Percentiles rank a stretch among this genome's conserved stretches.
Evolutionary conservation across 2,329 filamentous ascomycete genomes (phyloP).

Genomic region (Fusarium setosum): DNA sequence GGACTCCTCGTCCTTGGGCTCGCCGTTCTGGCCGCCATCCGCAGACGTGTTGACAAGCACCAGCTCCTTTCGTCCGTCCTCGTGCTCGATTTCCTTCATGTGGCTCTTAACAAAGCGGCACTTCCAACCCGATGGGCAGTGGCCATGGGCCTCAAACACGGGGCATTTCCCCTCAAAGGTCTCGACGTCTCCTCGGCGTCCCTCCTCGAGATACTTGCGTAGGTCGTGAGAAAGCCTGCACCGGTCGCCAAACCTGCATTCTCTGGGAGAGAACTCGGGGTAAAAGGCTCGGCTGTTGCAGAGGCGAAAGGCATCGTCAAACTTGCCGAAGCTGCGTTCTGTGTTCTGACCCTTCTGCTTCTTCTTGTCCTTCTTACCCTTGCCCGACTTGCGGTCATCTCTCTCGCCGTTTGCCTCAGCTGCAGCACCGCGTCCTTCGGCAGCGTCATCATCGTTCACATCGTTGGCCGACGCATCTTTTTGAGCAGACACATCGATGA

Average conservation of each 20-base stretch:
- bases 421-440: conserved; percentile 55
- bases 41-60: conserved; percentile 65
- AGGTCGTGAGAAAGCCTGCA: conserved; percentile 89
- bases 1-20: conserved; percentile 52
- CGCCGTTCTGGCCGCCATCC: conserved; percentile 41
- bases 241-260: conserved; percentile 81
- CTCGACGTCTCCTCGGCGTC: conserved; percentile 82
- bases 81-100: conserved; percentile 80
- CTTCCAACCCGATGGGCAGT: conserved; percentile 89
- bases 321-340: conserved; percentile 82
- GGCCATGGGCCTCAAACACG: conserved; percentile 80
- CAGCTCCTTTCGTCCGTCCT: conserved; percentile 86
- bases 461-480: conserved; percentile 37
- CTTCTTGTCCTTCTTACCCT: conserved; percentile 55
- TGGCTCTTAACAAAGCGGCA: conserved; percentile 92
- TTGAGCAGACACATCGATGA: conserved; percentile 50
- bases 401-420: conserved; percentile 57
- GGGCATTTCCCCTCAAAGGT: conserved; percentile 85
- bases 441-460: conserved; percentile 60
- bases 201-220: conserved; percentile 84
- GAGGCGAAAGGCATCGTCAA: conserved; percentile 79
- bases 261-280: conserved; percentile 83
- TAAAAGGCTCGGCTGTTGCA: conserved; percentile 79
- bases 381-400: conserved; percentile 64
- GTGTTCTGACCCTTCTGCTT: conserved; percentile 80